Evolutionary conservation across 495 filamentous ascomycete genomes (phyloP).

Genomic region (Aspergillus sclerotiicarbonarius): DNA sequence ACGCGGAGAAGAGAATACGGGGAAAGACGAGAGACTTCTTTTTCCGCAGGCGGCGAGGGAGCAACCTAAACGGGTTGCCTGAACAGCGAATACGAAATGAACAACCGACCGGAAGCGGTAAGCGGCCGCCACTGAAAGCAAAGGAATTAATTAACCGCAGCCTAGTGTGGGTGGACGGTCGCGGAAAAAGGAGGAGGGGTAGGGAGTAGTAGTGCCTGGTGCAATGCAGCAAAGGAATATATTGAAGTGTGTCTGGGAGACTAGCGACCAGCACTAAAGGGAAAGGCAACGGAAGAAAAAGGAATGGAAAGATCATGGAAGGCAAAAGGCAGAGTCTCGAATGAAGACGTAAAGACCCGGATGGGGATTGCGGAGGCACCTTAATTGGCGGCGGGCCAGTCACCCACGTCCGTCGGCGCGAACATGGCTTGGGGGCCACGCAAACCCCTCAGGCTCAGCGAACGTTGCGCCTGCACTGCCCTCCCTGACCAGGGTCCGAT

Average conservation of each 20-base stretch:
- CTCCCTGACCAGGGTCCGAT: not conserved
- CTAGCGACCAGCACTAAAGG: not conserved
- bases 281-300: not conserved
- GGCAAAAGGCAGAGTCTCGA: not conserved
- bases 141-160: no score
- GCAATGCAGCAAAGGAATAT: no score
- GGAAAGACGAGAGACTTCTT: not conserved
- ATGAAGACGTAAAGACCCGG: not conserved
- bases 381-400: slow-evolving; percentile 12
- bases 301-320: not conserved
- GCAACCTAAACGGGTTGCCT: not conserved
- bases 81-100: not conserved
- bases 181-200: not conserved
- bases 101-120: not conserved
- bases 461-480: not conserved
- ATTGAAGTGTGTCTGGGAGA: not conserved
- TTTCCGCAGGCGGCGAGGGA: slow-evolving; percentile 3
- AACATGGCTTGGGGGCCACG: slow-evolving; percentile 16
- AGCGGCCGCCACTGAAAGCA: not conserved
- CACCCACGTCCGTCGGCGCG: slow-evolving; percentile 1
- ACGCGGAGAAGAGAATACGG: slow-evolving; percentile 2
- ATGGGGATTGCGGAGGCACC: slow-evolving; percentile 4
- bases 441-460: slow-evolving; percentile 1
- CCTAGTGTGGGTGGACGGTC: no score
- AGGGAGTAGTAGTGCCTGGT: no score